Percentiles rank a stretch among this genome's conserved stretches.
Conservation (phyloP, 2,329 filamentous ascomycete genomes). For the Cyclaneusma minus region DNA sequence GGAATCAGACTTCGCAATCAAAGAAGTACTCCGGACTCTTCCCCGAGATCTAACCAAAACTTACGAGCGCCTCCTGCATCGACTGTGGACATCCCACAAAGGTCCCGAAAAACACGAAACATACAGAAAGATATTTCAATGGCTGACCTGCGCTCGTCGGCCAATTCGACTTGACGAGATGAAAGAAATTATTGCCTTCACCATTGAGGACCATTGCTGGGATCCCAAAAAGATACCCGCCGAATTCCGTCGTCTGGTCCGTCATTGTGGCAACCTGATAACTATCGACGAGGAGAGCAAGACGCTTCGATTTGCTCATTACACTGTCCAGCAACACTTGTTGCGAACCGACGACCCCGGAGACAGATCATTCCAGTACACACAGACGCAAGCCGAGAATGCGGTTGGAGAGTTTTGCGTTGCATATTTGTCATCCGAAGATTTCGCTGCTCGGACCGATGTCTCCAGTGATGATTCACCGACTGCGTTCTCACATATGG, state of each 20-base stretch:
- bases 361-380: slow-evolving; percentile 3
- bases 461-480: too few relatives aligned
- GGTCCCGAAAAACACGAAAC: slow-evolving; percentile 3
- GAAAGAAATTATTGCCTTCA: slow-evolving; percentile 7
- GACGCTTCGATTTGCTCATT: slow-evolving; percentile 6
- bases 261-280: slow-evolving; percentile 7
- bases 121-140: slow-evolving; percentile 6
- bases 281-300: slow-evolving; percentile 5
- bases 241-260: slow-evolving; percentile 4
- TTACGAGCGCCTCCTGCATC: slow-evolving; percentile 6
- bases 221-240: slow-evolving; percentile 4
- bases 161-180: slow-evolving; percentile 6
- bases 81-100: too few relatives aligned
- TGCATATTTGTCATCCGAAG: slow-evolving; percentile 7
- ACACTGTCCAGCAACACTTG: slow-evolving; percentile 8
- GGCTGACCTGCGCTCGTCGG: slow-evolving; percentile 5
- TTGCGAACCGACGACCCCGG: not conserved
- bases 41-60: slow-evolving; percentile 6
- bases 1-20: slow-evolving; percentile 6
- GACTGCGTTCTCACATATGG: too few relatives aligned
- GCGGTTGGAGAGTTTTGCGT: slow-evolving; percentile 7
- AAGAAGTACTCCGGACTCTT: slow-evolving; percentile 4
- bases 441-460: slow-evolving; percentile 8
- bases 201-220: slow-evolving; percentile 5
- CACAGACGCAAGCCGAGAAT: slow-evolving; percentile 3